Base-by-base conservation (phyloP, 78 protist species). In the Guillardia theta region DNA sequence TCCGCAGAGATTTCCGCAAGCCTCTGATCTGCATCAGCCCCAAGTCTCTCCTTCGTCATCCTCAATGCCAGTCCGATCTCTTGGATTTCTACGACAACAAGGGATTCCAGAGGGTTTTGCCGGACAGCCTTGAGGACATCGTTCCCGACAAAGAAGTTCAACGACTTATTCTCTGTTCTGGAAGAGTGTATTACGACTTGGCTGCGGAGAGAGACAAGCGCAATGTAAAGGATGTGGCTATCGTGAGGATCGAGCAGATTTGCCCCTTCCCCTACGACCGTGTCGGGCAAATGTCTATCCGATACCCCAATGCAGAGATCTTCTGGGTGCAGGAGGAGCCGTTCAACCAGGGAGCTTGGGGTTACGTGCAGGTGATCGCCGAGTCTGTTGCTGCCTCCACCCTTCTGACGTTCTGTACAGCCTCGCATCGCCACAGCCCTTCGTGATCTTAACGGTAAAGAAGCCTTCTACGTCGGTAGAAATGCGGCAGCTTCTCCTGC, bases 241-340 rank as follows among this genome's bases (percentile, higher is more conserved):
- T 93, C 88, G 45, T 21, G 41, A 88, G 94, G 39, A 22, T 70
- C 92, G 94, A 93, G 37, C 90, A 98, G 97, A 48, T 98, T 76
- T 93, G 97, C 70, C 99, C 99, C 92, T 98, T 98, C 98, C 99
- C 99, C 94, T 96, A 95, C 95, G 98, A 96, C 92, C 94, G 70
- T 58, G 87, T 70, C 47, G 87, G 45, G 41, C 87, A 36, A 43
- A 27, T 15, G 45, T 70, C 87, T 22, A 27, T 70, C 87, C 33
- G 41, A 43, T 70, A 70, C 87, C 87, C 87, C 41, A 70, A 93
- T 62, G 98, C 98, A 15, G 96, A 97, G 92, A 30, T 96, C 19
- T 94, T 96, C 53, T 98, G 99, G 99, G 90, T 94, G 94, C 98
- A 97, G 90, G 90, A 78, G 90, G 90, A 78, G 90, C 90, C 90